These are phyloP conservation scores for Mycosarcoma maydis DNA, from an alignment of 1,284 basidiomycete genomes.

Conservation along the genomic window DNA sequence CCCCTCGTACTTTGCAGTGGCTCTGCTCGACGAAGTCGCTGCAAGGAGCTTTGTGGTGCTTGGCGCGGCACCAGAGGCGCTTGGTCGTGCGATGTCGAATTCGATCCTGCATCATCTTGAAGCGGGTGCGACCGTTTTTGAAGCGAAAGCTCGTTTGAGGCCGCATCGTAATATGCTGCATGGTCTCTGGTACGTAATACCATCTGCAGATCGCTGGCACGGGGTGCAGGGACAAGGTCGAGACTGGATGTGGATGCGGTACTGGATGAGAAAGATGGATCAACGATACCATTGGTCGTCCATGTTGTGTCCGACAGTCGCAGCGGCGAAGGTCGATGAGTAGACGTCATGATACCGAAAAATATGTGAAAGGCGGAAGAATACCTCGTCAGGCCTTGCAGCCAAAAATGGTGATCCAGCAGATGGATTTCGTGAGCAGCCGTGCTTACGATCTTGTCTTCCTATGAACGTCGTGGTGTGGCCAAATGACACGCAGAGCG, in stretches of 20 bases:
- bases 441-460: no score
- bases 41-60: slow-evolving; percentile 6
- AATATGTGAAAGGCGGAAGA: no score
- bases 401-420: no score
- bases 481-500: no score
- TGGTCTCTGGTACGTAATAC: slow-evolving; percentile 54
- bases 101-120: neutral
- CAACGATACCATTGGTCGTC: slow-evolving; percentile 16
- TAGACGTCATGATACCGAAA: slow-evolving; percentile 14
- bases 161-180: slow-evolving; percentile 52
- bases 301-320: slow-evolving; percentile 20
- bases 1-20: neutral
- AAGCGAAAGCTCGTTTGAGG: slow-evolving; percentile 43
- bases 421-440: no score
- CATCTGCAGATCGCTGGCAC: slow-evolving; percentile 49
- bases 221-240: slow-evolving; percentile 43
- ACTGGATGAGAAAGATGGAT: neutral
- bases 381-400: no score
- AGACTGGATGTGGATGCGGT: slow-evolving; percentile 13
- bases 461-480: no score
- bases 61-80: slow-evolving; percentile 23
- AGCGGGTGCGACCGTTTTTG: slow-evolving; percentile 9
- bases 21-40: slow-evolving; percentile 6
- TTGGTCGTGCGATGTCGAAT: neutral
- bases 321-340: slow-evolving; percentile 24